phyloP scores from a whole-genome alignment of 495 filamentous ascomycete species.

The Clavariopsis aquatica region DNA sequence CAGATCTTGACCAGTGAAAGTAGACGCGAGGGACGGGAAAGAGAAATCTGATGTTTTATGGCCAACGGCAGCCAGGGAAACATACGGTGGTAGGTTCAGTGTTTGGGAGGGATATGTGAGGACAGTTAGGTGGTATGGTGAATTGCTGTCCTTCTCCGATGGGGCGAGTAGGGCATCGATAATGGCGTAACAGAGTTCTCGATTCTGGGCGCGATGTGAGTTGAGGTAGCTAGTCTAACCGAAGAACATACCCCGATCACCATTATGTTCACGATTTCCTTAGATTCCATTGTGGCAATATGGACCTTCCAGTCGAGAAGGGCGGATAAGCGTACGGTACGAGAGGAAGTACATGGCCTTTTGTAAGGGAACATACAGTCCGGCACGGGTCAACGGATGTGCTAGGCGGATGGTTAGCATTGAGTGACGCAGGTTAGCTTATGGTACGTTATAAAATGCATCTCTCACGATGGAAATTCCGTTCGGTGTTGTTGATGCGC shows the following conservation, averaged over 20 bases:
- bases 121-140: constrained; percentile 9
- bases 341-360: background rate
- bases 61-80: background rate
- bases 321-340: background rate
- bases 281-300: background rate
- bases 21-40: constrained; percentile 48
- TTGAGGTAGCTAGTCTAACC: background rate
- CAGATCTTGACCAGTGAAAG: constrained; percentile 52
- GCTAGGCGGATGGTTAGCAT: constrained; percentile 20
- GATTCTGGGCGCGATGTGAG: constrained; percentile 13
- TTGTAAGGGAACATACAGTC: background rate
- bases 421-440: constrained; percentile 3
- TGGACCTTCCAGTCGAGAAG: background rate
- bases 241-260: constrained; percentile 21
- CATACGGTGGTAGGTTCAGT: constrained; percentile 16
- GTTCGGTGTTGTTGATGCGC: constrained; percentile 24
- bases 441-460: constrained; percentile 8
- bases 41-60: constrained; percentile 58
- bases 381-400: constrained; percentile 16
- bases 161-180: constrained; percentile 11
- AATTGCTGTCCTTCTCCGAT: background rate
- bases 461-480: constrained; percentile 1
- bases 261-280: constrained; percentile 10
- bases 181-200: constrained; percentile 14
- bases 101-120: constrained; percentile 22